phyloP scores from a whole-genome alignment of 257 asterid species.

The Solanum bulbocastanum region DNA sequence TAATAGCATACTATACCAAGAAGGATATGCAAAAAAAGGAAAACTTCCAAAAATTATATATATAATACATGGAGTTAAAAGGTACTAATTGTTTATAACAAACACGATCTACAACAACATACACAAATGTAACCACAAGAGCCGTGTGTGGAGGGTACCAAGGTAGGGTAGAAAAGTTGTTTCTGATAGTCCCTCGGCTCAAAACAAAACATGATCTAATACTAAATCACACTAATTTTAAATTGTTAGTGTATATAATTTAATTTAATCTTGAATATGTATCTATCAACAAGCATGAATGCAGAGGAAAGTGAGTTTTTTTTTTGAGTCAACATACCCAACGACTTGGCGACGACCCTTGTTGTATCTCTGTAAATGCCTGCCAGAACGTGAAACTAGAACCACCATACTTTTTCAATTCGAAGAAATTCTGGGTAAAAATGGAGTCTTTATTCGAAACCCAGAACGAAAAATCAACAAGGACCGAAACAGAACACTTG shows the following conservation, averaged over 20 bases:
- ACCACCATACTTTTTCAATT: conserved; percentile 46
- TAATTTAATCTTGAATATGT: not conserved
- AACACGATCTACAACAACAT: not conserved
- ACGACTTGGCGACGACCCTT: conserved; percentile 85
- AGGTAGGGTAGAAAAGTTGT: too few relatives aligned
- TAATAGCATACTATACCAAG: not conserved
- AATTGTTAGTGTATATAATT: not conserved
- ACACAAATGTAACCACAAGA: not conserved
- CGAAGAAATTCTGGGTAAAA: conserved; percentile 9
- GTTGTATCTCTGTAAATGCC: conserved; percentile 70
- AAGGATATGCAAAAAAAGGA: not conserved
- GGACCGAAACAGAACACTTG: not conserved
- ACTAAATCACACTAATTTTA: not conserved
- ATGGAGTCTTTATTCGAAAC: not conserved
- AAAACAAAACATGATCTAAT: not conserved
- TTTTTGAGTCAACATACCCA: conserved; percentile 37
- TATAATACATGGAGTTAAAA: not conserved
- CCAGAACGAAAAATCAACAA: not conserved
- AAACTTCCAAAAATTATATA: not conserved
- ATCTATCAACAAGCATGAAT: not conserved
- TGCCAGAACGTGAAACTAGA: conserved; percentile 66
- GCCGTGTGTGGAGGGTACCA: not conserved
- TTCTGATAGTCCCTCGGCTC: not conserved
- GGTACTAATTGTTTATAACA: not conserved
- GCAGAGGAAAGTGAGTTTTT: not conserved